Base-by-base conservation (phyloP, 345 rosid genomes). In the Linum usitatissimum region DNA sequence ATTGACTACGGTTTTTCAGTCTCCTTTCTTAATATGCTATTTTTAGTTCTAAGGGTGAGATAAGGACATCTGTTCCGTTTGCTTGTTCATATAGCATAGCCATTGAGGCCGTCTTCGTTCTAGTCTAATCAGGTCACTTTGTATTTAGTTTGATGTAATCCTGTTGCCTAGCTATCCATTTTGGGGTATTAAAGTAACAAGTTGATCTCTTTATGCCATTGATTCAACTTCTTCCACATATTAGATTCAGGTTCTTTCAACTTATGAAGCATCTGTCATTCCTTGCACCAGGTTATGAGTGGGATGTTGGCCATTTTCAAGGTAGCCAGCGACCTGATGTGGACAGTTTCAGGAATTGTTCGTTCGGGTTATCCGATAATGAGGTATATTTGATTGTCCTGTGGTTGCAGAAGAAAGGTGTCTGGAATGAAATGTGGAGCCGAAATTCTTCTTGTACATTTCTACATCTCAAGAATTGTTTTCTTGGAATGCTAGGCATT, bases 231-330 rank as follows among this genome's bases (percentile, higher is more conserved):
- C 38, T 34, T 34, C 38, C 38, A 34, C 3, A 34, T 34, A 34
- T 34, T 5, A 34, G 38, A 34, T 34, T 34, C 38, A 34, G 38
- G 38, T 34, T 38, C 42, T 54, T 28, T 39, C 55, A n/a, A 30
- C 12, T 15, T 23, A 30, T 56, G 45, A 30, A n/a, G n/a, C 49
- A 12, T 18, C 53, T 54, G 5, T 63, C 53, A 64, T 72, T 65
- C 31, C 18, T 39, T 76, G 39, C 48, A 68, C 66, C 81, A 91
- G 98, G 95, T 64, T 92, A 86, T 72, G 98, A 92, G 62, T 89
- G 98, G 96, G 98, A 92, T 76, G 79, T 92, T 83, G 98, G 96
- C 72, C 95, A 92, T 73, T 92, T 89, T 68, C 74, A 15, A 53
- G 88, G 84, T 40, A 91, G 89, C 36, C 78, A 18, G 61, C 86